Evolutionary conservation across 2,329 filamentous ascomycete species (phyloP), one percentile per base, ranked within the genome.

Genomic region (Scedosporium boydii): DNA sequence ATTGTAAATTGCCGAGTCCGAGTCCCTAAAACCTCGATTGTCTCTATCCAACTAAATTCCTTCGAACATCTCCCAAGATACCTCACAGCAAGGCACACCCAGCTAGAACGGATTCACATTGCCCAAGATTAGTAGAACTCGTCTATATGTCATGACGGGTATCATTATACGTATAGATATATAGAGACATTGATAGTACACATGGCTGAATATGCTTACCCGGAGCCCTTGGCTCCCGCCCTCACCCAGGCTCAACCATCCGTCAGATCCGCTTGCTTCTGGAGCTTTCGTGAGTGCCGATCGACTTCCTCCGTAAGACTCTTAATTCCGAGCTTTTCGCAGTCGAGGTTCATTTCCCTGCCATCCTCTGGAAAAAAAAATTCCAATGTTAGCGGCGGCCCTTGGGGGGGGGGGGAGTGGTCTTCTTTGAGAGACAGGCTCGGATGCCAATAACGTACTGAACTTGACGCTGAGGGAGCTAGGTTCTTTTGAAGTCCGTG

Each of bases 241-340:
- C 26, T 18, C 5, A 53, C 66, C 46, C 21, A 4, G 14, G n/a
- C 14, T 61, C 65, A 75, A 26, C 67, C 69, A 16, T 85, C 83
- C 44, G 76, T 77, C 72, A 98, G 77, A 71, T 96, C 93, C 69
- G 92, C 90, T 75, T 91, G 86, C 73, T 96, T 88, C 69, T 91
- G 87, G 71, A 98, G 76, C 68, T 82, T 80, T 67, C 95, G 84
- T 59, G 92, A 96, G 77, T 98, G 91, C 70, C 95, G 83, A 73
- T 97, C 90, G 55, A 96, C 87, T 75, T 98, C 92, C 73, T 92
- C 90, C 63, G 93, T 82, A 21, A 98, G 84, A 70, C 92, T 89
- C 72, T 90, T 90, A 72, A 98, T 93, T 68, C 87, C 89, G 76
- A 93, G 80, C 74, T 88, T 89, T 68, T 90, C 87, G 67, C 91